Evolutionary conservation across 176 grass and related monocot genomes (phyloP).

Genomic region (Lolium multiflorum): DNA sequence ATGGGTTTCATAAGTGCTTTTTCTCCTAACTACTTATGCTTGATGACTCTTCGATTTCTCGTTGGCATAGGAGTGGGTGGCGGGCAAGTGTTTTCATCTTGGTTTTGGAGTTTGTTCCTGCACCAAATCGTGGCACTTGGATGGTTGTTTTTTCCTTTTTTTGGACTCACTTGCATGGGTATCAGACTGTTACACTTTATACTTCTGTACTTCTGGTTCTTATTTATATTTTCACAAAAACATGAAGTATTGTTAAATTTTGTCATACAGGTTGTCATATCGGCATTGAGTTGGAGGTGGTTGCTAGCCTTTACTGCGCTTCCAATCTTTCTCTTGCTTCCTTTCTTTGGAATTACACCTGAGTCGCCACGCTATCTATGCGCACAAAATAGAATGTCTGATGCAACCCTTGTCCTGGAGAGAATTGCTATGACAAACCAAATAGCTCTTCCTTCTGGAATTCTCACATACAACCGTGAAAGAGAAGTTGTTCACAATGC

Average conservation of each 20-base stretch:
- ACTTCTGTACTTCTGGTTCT: not conserved
- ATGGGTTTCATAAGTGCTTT: constrained; percentile 70
- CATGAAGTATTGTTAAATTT: not conserved
- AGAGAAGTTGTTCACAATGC: constrained; percentile 28
- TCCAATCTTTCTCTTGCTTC: constrained; percentile 69
- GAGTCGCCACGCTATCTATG: constrained; percentile 88
- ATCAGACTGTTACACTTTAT: not conserved
- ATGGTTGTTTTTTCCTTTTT: constrained; percentile 61
- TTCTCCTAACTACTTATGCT: constrained; percentile 68
- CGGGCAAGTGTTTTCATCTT: constrained; percentile 62
- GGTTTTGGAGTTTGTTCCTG: constrained; percentile 83
- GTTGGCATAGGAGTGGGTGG: constrained; percentile 75
- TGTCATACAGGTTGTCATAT: constrained; percentile 55
- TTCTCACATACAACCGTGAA: constrained; percentile 50
- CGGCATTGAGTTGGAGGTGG: constrained; percentile 72
- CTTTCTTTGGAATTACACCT: constrained; percentile 61
- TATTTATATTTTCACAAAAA: constrained; percentile 13
- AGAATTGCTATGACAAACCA: constrained; percentile 66
- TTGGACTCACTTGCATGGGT: constrained; percentile 86
- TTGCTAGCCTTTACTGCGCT: constrained; percentile 66
- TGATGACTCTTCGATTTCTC: constrained; percentile 63
- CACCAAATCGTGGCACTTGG: constrained; percentile 74
- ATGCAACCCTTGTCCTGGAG: constrained; percentile 65
- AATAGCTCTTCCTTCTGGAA: constrained; percentile 64
- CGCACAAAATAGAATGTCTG: constrained; percentile 57